These are phyloP conservation scores for Closterium sp. DNA, from an alignment of 139 green algal genomes.

Conservation along the genomic window DNA sequence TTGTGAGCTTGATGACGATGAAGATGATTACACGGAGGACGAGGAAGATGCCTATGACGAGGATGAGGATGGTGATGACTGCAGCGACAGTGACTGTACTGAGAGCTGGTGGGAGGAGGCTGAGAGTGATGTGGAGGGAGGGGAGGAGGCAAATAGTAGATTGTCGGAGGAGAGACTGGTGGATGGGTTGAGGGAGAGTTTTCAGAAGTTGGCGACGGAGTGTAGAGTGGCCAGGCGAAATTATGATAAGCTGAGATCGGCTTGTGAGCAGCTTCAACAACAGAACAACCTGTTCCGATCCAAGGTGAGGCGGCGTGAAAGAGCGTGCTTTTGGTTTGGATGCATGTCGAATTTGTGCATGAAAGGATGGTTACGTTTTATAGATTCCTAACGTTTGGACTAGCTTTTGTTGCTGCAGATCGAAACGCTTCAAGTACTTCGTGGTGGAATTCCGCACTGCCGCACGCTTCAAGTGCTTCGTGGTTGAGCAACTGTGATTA, in stretches of 20 bases:
- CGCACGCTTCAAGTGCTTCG: too few relatives aligned
- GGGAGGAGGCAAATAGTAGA: neutral
- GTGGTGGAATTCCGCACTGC: neutral
- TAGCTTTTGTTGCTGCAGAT: neutral
- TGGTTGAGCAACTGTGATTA: constrained; percentile 1
- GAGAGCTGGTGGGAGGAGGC: neutral
- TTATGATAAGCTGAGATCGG: neutral
- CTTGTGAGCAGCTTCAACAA: neutral
- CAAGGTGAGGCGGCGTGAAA: neutral
- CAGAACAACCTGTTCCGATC: neutral
- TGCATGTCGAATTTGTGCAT: neutral
- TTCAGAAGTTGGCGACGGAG: neutral
- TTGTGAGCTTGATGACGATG: neutral
- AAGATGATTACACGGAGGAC: neutral
- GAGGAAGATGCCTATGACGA: neutral
- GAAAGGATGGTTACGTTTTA: neutral
- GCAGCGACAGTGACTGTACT: neutral
- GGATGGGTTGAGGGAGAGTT: neutral
- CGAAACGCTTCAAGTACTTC: neutral
- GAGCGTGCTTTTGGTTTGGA: neutral
- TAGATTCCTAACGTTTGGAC: neutral
- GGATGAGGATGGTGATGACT: neutral
- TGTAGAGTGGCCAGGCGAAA: neutral
- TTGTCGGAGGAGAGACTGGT: neutral
- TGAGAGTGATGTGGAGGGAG: neutral